A percentile compares a stretch with the other conserved stretches of the same genome.
phyloP scores from a whole-genome alignment of 768 basidiomycete species.

The Botryobasidium botryosum region DNA sequence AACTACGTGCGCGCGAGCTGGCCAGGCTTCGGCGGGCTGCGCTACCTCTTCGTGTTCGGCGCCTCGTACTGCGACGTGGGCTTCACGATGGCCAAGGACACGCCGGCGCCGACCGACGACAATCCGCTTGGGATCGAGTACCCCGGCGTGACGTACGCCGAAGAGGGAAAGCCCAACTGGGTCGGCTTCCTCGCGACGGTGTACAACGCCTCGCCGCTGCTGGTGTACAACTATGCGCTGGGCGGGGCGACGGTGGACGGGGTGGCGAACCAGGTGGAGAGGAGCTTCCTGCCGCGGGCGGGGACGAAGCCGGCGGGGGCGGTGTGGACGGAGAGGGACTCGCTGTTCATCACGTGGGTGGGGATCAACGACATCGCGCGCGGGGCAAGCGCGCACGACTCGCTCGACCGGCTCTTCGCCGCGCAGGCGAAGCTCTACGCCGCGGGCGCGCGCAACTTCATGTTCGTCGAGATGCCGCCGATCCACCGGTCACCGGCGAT shows the following conservation, averaged over 20 bases:
- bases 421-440: slow-evolving; percentile 33
- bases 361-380: slow-evolving; percentile 41
- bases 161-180: slow-evolving; percentile 38
- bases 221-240: slow-evolving; percentile 41
- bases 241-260: slow-evolving; percentile 33
- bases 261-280: slow-evolving; percentile 26
- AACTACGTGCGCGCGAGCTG: no score
- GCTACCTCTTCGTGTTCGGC: slow-evolving; percentile 39
- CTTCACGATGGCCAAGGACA: slow-evolving; percentile 10
- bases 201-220: slow-evolving; percentile 26
- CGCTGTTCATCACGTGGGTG: slow-evolving; percentile 24
- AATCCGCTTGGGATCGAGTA: slow-evolving; percentile 33
- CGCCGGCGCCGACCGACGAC: slow-evolving; percentile 21
- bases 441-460: slow-evolving; percentile 34
- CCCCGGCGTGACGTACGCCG: slow-evolving; percentile 35
- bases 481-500: slow-evolving; percentile 31
- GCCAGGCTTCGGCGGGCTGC: slow-evolving; percentile 28
- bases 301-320: slow-evolving; percentile 17
- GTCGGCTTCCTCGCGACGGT: slow-evolving; percentile 37
- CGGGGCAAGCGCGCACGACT: neutral
- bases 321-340: neutral
- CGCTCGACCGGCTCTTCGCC: slow-evolving; percentile 21
- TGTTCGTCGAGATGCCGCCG: slow-evolving; percentile 44
- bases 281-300: slow-evolving; percentile 23
- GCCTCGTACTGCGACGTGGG: slow-evolving; percentile 40